Percentiles rank a stretch among this genome's conserved stretches.
These are phyloP conservation scores for Danielozyma ontarioensis DNA, from an alignment of 805 yeast genomes.

Conservation along the genomic window DNA sequence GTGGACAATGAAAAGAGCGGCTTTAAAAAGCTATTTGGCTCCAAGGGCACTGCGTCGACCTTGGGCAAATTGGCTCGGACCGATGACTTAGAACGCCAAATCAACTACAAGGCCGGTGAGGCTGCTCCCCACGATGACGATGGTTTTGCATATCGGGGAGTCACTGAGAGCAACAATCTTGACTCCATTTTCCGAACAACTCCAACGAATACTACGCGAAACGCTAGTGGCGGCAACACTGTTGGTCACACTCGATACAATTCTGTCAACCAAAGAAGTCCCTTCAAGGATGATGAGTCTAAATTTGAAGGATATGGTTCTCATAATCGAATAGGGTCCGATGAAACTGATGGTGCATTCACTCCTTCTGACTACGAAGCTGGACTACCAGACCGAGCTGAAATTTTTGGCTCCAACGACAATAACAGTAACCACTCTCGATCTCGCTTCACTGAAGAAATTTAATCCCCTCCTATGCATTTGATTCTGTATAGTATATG, in stretches of 20 bases:
- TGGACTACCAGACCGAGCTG: slow-evolving; percentile 5
- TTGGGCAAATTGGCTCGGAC: slow-evolving; percentile 7
- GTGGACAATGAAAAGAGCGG: slow-evolving; percentile 18
- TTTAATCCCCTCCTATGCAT: background rate
- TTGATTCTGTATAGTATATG: background rate
- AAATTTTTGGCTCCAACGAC: slow-evolving; percentile 6
- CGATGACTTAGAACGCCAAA: slow-evolving; percentile 25
- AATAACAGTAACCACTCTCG: slow-evolving; percentile 11
- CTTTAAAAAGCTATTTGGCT: slow-evolving; percentile 26
- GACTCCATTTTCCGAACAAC: slow-evolving; percentile 30
- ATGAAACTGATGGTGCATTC: background rate
- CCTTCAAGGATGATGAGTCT: too few relatives aligned
- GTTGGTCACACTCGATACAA: background rate
- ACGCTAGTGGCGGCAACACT: slow-evolving; percentile 2
- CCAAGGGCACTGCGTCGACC: slow-evolving; percentile 11
- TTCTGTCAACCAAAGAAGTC: background rate
- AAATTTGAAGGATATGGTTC: too few relatives aligned
- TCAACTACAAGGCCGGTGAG: slow-evolving; percentile 7
- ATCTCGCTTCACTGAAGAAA: slow-evolving; percentile 15
- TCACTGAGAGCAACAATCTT: slow-evolving; percentile 36
- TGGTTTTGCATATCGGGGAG: slow-evolving; percentile 40
- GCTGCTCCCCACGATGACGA: slow-evolving; percentile 11
- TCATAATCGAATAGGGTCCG: background rate
- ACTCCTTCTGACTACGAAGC: slow-evolving; percentile 6
- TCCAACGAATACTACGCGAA: slow-evolving; percentile 5